phyloP scores from a whole-genome alignment of 305 asterid species.

The Fraxinus albicans region DNA sequence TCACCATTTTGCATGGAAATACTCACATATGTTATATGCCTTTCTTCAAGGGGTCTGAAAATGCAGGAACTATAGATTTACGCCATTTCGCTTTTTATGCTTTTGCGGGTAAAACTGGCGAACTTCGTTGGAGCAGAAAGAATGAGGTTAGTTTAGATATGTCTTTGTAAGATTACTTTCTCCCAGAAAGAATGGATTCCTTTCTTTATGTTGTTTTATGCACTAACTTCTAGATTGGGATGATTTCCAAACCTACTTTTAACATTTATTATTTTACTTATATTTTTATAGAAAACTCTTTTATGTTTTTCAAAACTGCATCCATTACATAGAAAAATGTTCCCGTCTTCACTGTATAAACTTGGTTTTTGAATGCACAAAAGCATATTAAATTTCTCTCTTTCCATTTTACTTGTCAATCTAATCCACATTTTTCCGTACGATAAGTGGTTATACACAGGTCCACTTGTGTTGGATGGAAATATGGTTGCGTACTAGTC shows the following conservation, averaged over 20 bases:
- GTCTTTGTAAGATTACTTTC: conserved; percentile 6
- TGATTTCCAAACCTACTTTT: not conserved
- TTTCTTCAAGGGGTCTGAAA: conserved; percentile 58
- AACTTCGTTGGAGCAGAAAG: conserved; percentile 81
- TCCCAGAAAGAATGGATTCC: not conserved
- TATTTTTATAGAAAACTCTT: not conserved
- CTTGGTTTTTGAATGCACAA: not conserved
- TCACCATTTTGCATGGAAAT: conserved; percentile 13
- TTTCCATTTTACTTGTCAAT: conserved; percentile 6
- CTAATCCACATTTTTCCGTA: not conserved
- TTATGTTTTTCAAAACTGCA: not conserved
- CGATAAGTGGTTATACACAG: not conserved
- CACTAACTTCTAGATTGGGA: not conserved
- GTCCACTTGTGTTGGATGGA: not conserved
- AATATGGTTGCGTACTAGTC: not conserved
- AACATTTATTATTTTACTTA: not conserved
- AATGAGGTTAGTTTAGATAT: conserved; percentile 49
- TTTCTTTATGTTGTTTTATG: conserved; percentile 4
- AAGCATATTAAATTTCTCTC: not conserved
- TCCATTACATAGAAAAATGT: not conserved
- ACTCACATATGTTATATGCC: conserved; percentile 20
- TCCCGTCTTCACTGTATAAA: not conserved
- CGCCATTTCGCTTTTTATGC: conserved; percentile 93
- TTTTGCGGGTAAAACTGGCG: conserved; percentile 88
- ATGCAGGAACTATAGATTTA: conserved; percentile 65